Percentiles rank a stretch among this genome's conserved stretches.
Evolutionary conservation across 2,329 filamentous ascomycete genomes (phyloP).

Genomic region (Aspergillus cejpii): DNA sequence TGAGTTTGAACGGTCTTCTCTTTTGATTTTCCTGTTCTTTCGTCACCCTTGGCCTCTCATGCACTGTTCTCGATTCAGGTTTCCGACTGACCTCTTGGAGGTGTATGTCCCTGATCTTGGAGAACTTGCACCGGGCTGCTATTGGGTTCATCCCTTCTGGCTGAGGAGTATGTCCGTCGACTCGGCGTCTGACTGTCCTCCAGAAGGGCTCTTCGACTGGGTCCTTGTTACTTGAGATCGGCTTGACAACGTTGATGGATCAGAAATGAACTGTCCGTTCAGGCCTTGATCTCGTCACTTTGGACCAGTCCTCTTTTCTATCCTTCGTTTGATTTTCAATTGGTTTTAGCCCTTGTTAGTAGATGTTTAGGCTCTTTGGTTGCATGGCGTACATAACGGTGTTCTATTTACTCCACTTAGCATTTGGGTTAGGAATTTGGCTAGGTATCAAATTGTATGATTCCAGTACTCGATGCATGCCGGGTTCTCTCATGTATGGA

Average conservation of each 20-base stretch:
- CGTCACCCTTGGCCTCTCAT: not conserved
- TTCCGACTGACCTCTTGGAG: slow-evolving; percentile 14
- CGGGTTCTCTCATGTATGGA: not conserved
- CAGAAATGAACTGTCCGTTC: not conserved
- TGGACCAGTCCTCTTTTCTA: not conserved
- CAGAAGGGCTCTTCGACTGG: not conserved
- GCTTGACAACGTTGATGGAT: slow-evolving; percentile 2
- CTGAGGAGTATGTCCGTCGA: not conserved
- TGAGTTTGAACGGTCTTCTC: too few relatives aligned
- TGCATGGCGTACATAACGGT: not conserved
- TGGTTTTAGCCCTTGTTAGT: not conserved
- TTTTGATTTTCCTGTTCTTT: not conserved
- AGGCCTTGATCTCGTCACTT: slow-evolving; percentile 4
- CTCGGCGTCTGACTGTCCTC: not conserved
- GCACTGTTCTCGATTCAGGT: slow-evolving; percentile 5
- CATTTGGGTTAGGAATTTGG: not conserved
- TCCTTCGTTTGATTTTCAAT: not conserved
- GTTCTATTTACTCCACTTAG: not conserved
- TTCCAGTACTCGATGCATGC: not conserved
- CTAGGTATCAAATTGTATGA: not conserved
- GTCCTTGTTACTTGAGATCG: slow-evolving; percentile 6
- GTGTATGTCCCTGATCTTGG: slow-evolving; percentile 15
- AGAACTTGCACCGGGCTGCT: not conserved
- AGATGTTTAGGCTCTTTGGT: not conserved
- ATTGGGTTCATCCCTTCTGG: not conserved